A percentile compares a stretch with the other conserved stretches of the same genome.
Evolutionary conservation across 2,329 filamentous ascomycete species (phyloP).

Genomic region (Kalaharituber pfeilii): DNA sequence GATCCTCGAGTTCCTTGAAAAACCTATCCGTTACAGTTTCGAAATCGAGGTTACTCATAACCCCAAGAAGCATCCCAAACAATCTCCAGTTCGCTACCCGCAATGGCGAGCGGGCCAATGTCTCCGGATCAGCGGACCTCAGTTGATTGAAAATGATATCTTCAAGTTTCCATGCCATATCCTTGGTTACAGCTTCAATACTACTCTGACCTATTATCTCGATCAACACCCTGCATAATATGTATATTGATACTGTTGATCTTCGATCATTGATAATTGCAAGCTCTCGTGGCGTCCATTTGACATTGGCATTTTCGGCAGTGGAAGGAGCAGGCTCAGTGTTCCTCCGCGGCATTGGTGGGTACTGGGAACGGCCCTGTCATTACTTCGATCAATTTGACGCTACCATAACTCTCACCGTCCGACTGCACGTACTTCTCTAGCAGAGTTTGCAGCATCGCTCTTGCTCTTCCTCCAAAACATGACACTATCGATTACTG

Average conservation of each 20-base stretch:
- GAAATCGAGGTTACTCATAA: conserved; percentile 91
- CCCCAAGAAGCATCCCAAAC: conserved; percentile 80
- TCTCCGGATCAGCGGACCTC: conserved; percentile 70
- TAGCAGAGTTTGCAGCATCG: conserved; percentile 59
- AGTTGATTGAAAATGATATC: conserved; percentile 94
- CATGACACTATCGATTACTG: conserved; percentile 93
- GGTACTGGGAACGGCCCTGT: not conserved
- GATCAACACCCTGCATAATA: conserved; percentile 80
- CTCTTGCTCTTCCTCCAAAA: conserved; percentile 94
- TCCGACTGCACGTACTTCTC: conserved; percentile 24
- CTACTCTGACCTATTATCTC: conserved; percentile 88
- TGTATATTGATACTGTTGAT: conserved; percentile 87
- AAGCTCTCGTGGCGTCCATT: conserved; percentile 22
- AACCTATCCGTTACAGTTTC: conserved; percentile 55
- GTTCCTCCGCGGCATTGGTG: conserved; percentile 45
- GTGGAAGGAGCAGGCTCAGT: conserved; percentile 43
- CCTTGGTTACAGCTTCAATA: conserved; percentile 60
- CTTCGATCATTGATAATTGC: conserved; percentile 44
- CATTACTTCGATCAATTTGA: not conserved
- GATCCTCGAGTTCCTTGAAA: conserved; percentile 68
- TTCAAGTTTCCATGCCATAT: conserved; percentile 88
- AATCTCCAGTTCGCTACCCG: conserved; percentile 92
- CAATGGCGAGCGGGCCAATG: conserved; percentile 57
- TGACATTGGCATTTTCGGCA: conserved; percentile 26
- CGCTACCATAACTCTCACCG: not conserved